Evolutionary conservation across 2,329 filamentous ascomycete genomes (phyloP).

Genomic region (Parastagonospora nodorum): DNA sequence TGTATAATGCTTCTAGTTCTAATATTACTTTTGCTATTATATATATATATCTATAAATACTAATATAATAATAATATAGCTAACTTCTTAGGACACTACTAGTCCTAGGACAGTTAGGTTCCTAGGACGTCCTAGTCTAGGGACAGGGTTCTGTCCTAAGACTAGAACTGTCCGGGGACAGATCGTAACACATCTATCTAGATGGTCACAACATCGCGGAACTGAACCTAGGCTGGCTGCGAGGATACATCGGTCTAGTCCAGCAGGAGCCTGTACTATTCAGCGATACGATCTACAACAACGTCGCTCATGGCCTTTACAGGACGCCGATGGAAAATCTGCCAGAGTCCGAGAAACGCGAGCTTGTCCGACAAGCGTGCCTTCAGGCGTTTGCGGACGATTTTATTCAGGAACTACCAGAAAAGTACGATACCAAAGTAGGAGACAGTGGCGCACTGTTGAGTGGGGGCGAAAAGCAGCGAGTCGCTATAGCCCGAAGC

Average conservation of each 20-base stretch:
- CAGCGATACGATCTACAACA: constrained; percentile 83
- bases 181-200: constrained; percentile 73
- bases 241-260: constrained; percentile 89
- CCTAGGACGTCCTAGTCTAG: no score
- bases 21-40: no score
- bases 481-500: constrained; percentile 90
- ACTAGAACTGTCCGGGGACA: no score
- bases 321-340: constrained; percentile 76
- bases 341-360: constrained; percentile 68
- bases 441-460: constrained; percentile 91
- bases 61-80: no score
- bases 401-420: constrained; percentile 80
- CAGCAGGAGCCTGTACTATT: constrained; percentile 94
- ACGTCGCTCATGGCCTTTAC: constrained; percentile 88
- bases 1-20: no score
- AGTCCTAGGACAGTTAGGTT: no score
- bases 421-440: constrained; percentile 93
- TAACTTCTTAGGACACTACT: no score
- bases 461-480: constrained; percentile 94
- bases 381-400: constrained; percentile 94
- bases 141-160: no score
- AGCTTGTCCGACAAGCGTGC: constrained; percentile 78
- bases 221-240: constrained; percentile 87
- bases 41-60: no score
- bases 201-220: constrained; percentile 82